Percentiles rank a stretch among this genome's conserved stretches.
phyloP scores from a whole-genome alignment of 345 rosid genomes.

The Streptanthus diversifolius region DNA sequence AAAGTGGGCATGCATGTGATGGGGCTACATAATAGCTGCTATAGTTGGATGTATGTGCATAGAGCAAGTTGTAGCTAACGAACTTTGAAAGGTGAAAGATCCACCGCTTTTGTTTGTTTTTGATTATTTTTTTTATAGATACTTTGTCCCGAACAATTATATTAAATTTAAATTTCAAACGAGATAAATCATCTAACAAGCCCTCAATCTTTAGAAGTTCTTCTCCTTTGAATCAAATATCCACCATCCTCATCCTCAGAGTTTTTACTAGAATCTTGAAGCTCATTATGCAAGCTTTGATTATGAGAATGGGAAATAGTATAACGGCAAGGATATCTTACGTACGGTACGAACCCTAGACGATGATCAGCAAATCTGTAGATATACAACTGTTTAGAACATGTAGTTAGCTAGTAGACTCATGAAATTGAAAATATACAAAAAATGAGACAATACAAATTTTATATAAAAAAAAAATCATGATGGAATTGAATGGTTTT shows the following conservation, averaged over 20 bases:
- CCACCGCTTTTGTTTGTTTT: slow-evolving; percentile 14
- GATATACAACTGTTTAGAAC: not conserved
- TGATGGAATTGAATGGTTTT: slow-evolving; percentile 18
- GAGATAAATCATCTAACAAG: not conserved
- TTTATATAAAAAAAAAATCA: not conserved
- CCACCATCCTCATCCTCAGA: not conserved
- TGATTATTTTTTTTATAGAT: slow-evolving; percentile 4
- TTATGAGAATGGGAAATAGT: not conserved
- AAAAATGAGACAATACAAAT: not conserved
- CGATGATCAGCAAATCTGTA: not conserved
- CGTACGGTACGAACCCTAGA: not conserved
- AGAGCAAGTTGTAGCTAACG: slow-evolving; percentile 24
- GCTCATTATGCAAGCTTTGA: not conserved
- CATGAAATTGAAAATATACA: not conserved
- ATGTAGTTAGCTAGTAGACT: not conserved
- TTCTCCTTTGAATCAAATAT: not conserved
- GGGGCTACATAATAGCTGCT: slow-evolving; percentile 20
- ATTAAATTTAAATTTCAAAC: not conserved
- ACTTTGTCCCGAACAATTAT: not conserved
- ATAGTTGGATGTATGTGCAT: slow-evolving; percentile 15
- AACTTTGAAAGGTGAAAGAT: slow-evolving; percentile 4
- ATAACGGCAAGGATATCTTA: not conserved
- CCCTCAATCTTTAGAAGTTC: not conserved
- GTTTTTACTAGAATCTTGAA: not conserved
- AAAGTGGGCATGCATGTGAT: not conserved